These are phyloP conservation scores for Ophiostoma sp. DNA, from an alignment of 2,329 filamentous ascomycete genomes.

Conservation along the genomic window DNA sequence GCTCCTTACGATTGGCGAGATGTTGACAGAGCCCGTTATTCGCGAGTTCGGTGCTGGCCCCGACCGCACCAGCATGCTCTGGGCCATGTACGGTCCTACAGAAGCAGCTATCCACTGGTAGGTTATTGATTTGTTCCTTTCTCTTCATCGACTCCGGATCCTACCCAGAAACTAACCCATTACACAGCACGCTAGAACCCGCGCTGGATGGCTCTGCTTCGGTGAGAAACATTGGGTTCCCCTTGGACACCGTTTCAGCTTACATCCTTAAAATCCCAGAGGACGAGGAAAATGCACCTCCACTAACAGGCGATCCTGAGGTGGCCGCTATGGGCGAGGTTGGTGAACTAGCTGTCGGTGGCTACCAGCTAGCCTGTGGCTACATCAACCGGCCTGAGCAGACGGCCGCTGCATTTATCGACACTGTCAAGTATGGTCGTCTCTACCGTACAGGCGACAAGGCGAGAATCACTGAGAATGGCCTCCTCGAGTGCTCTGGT, in stretches of 20 bases:
- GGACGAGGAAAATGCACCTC: slow-evolving; percentile 18
- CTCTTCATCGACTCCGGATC: too few species aligned
- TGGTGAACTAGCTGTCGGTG: slow-evolving; percentile 78
- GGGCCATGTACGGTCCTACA: slow-evolving; percentile 92
- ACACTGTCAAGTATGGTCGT: slow-evolving; percentile 54
- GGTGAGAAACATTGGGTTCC: slow-evolving; percentile 67
- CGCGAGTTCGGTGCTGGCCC: slow-evolving; percentile 66
- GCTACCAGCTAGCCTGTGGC: slow-evolving; percentile 68
- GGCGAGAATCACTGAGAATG: slow-evolving; percentile 60
- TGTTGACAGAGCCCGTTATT: slow-evolving; percentile 74
- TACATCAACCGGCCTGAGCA: slow-evolving; percentile 79
- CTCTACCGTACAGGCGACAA: slow-evolving; percentile 85
- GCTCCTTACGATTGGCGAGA: slow-evolving; percentile 85
- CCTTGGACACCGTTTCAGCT: slow-evolving; percentile 74
- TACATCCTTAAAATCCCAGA: slow-evolving; percentile 57
- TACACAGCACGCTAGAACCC: slow-evolving; percentile 60
- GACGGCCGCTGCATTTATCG: slow-evolving; percentile 65
- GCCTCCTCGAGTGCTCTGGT: slow-evolving; percentile 75
- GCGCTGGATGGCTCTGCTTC: slow-evolving; percentile 52
- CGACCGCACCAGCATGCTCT: slow-evolving; percentile 58
- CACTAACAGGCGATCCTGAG: slow-evolving; percentile 5
- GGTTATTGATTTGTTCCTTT: neutral
- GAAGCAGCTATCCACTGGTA: slow-evolving; percentile 84
- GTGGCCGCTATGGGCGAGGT: slow-evolving; percentile 60
- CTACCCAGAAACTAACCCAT: too few species aligned